These are phyloP conservation scores for Cyamopsis tetragonoloba DNA, from an alignment of 306 rosid species.

Conservation along the genomic window DNA sequence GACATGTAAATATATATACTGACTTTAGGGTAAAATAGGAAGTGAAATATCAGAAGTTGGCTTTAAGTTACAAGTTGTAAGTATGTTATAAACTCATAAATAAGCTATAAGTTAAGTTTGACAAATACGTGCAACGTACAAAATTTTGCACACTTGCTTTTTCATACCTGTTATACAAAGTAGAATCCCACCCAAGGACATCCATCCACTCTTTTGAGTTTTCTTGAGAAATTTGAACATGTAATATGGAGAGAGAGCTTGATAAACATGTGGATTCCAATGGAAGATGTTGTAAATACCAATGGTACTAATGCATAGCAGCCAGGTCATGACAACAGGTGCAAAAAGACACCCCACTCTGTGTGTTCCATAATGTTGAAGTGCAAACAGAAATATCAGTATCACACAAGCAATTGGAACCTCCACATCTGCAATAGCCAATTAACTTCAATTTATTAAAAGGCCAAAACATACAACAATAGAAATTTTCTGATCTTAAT, in stretches of 20 bases:
- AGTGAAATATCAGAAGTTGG: too few relatives aligned
- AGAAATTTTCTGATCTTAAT: background rate
- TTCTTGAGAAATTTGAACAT: constrained; percentile 85
- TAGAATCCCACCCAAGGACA: constrained; percentile 90
- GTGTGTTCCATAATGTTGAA: constrained; percentile 94
- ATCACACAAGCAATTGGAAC: constrained; percentile 84
- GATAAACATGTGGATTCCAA: constrained; percentile 87
- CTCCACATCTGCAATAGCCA: constrained; percentile 79
- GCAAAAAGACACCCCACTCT: constrained; percentile 84
- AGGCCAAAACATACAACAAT: background rate
- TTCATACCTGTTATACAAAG: constrained; percentile 86
- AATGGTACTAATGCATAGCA: constrained; percentile 83
- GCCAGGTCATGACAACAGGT: constrained; percentile 86
- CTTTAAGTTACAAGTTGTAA: too few relatives aligned
- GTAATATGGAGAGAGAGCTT: constrained; percentile 92
- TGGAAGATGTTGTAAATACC: constrained; percentile 76
- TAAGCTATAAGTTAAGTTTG: too few relatives aligned
- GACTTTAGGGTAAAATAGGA: too few relatives aligned
- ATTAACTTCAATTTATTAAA: background rate
- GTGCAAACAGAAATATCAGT: constrained; percentile 72
- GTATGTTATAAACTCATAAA: too few relatives aligned
- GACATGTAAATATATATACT: too few relatives aligned
- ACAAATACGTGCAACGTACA: too few relatives aligned
- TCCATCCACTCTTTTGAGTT: constrained; percentile 86
- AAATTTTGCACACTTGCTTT: constrained; percentile 5